phyloP scores from a whole-genome alignment of 179 eudicot species.

The Pouteria campechiana region DNA sequence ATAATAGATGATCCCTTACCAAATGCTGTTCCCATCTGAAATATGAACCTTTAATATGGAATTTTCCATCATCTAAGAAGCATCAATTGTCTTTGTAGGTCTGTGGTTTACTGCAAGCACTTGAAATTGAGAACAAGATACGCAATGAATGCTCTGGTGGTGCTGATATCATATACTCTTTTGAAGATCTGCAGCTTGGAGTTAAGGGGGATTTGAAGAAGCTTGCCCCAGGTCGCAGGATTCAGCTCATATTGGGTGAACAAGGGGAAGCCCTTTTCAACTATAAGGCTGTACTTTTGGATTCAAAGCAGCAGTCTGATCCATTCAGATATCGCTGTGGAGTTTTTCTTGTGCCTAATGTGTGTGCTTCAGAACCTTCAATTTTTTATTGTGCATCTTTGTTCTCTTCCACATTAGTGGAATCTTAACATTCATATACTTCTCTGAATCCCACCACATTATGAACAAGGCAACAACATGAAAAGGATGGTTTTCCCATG shows the following conservation, averaged over 20 bases:
- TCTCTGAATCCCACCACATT: no score
- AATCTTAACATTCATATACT: no score
- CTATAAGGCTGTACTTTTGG: slow-evolving; percentile 78
- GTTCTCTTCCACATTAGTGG: no score
- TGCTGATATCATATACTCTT: slow-evolving; percentile 47
- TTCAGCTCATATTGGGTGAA: slow-evolving; percentile 63
- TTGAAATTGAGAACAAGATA: slow-evolving; percentile 59
- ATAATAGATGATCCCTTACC: no score
- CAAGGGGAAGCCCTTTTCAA: slow-evolving; percentile 49
- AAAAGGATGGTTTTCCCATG: no score
- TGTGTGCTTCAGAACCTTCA: neutral
- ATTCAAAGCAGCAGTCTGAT: slow-evolving; percentile 45
- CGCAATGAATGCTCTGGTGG: slow-evolving; percentile 44
- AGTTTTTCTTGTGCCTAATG: slow-evolving; percentile 83
- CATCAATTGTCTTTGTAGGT: slow-evolving; percentile 45
- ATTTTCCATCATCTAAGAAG: neutral
- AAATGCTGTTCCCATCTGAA: no score
- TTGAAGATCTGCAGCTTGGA: slow-evolving; percentile 76
- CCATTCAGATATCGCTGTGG: slow-evolving; percentile 63
- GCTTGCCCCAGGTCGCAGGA: slow-evolving; percentile 61
- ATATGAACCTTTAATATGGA: no score
- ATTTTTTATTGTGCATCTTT: neutral
- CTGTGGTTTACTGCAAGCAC: slow-evolving; percentile 47
- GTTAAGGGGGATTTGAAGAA: slow-evolving; percentile 56
- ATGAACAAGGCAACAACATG: no score